Base-by-base conservation (phyloP, 306 rosid genomes). In the Pterocarpus macrocarpus region DNA sequence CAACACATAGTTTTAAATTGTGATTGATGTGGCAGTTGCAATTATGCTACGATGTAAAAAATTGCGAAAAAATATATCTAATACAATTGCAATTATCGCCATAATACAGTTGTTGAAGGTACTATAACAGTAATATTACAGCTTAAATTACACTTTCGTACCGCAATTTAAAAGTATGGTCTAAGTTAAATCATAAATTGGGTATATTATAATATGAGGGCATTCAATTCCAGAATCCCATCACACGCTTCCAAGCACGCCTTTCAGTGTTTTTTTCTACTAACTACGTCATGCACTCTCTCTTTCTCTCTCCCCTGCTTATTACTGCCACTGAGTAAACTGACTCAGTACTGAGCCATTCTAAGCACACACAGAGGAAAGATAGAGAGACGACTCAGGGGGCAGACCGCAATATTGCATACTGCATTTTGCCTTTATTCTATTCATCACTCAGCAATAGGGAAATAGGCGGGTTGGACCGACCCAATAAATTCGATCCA, bases 181-280 rank as follows among this genome's bases (percentile, higher is more conserved):
- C 17, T 56, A 81, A 83, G 90, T 87, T 76, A 81, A 81, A 52
- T 33, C 2, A 43, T 13, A 1, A 47, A 47, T 9, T n/a, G 11
- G 38, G 39, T 28, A 30, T n/a, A 16, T 69, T 34, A 15, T 15
- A 64, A 50, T 52, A 7, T 33, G 62, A 35, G 71, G 73, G 71
- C 78, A 74, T 77, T 86, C 16, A 73, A 53, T 83, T 82, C 69
- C 62, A 57, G 76, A 84, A 58, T 71, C 66, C 55, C 41, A 52
- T 89, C 88, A 82, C 97, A 94, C 93, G 94, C 92, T 90, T 89
- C 86, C 92, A 82, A 79, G 89, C 92, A 89, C 90, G 92, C 91
- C 74, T 89, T 77, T 43, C 85, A 67, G 77, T 59, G 72, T 55
- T 16, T 55, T 15, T 55, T 2, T 55, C 32, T 71, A 49, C 52